Base-by-base conservation (phyloP, 495 filamentous ascomycete species). In the Cercophora samala region DNA sequence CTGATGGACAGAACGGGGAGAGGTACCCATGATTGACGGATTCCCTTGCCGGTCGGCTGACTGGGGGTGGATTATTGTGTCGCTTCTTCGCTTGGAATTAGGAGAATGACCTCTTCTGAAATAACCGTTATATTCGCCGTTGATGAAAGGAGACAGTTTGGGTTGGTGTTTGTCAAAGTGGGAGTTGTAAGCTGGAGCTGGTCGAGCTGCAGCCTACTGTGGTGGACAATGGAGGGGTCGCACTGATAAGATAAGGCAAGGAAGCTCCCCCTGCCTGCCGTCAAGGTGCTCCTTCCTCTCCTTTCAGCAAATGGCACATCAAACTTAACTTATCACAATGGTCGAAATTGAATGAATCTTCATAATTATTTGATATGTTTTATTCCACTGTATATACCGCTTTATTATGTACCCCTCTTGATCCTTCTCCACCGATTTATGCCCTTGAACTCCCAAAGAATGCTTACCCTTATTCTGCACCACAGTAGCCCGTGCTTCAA, bases 191-290 rank as follows among this genome's bases (percentile, higher is more conserved):
- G 59, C 46, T 22, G 37, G 55, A 64, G 62, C 37, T 68, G 68
- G 64, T 63, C 60, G 59, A 62, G 64, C 25, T 63, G 52, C 13
- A 58, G 60, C 37, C 37, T 9, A 24, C 13, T 55, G 62, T 46
- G 19, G 60, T 22, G 3, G 54, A 29, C 22, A 22, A 24, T 21
- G n/a, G 52, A 56, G 53, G n/a, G 53, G 53, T 56, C 22, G 25
- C 71, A 71, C n/a, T 63, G 72, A 73, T 73, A 73, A 73, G 72
- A 73, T 73, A 73, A 73, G 65, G 9, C 71, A 73, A 73, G 65
- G 9, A 46, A 46, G 37, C 37, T 46, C 63, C 66, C n/a, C 5
- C 53, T 19, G 22, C 62, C 71, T 73, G 68, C 67, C 71, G 58
- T 70, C 69, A 73, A 73, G 69, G 66, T 73, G 25, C 63, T 29